A percentile compares a stretch with the other conserved stretches of the same genome.
Evolutionary conservation across 78 protist genomes (phyloP).

Genomic region (Dictyostelium citrinum): DNA sequence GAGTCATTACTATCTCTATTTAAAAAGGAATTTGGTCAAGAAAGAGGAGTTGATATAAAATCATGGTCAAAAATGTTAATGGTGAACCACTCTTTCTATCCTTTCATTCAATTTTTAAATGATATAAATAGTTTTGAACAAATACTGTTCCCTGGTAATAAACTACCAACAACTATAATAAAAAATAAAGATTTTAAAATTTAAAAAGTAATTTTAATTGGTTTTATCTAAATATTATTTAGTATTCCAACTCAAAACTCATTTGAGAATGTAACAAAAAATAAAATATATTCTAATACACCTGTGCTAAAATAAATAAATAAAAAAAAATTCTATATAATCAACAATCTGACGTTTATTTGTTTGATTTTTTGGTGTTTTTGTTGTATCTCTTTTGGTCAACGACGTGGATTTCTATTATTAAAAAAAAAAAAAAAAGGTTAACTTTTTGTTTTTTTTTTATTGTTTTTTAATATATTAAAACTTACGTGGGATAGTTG

Average conservation of each 20-base stretch:
- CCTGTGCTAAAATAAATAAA: neutral
- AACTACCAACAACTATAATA: neutral
- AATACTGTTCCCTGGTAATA: neutral
- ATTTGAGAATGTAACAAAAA: too few relatives aligned
- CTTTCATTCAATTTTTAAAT: neutral
- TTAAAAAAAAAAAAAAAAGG: neutral
- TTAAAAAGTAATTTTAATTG: too few relatives aligned
- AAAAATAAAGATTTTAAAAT: neutral
- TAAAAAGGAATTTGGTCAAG: neutral
- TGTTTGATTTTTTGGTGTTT: slow-evolving; percentile 35
- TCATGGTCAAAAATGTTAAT: neutral
- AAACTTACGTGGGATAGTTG: slow-evolving; percentile 35
- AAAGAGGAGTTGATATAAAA: neutral
- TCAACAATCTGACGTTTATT: neutral
- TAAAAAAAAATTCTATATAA: neutral
- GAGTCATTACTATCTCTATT: neutral
- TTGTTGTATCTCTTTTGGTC: slow-evolving; percentile 1
- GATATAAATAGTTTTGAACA: neutral
- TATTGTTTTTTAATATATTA: neutral
- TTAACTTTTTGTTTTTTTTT: neutral
- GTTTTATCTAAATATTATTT: too few relatives aligned
- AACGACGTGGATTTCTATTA: neutral
- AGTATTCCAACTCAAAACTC: too few relatives aligned
- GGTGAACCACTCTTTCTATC: neutral
- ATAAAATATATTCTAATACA: neutral